These are phyloP conservation scores for Xylariales sp. DNA, from an alignment of 2,329 filamentous ascomycete genomes.

Conservation along the genomic window DNA sequence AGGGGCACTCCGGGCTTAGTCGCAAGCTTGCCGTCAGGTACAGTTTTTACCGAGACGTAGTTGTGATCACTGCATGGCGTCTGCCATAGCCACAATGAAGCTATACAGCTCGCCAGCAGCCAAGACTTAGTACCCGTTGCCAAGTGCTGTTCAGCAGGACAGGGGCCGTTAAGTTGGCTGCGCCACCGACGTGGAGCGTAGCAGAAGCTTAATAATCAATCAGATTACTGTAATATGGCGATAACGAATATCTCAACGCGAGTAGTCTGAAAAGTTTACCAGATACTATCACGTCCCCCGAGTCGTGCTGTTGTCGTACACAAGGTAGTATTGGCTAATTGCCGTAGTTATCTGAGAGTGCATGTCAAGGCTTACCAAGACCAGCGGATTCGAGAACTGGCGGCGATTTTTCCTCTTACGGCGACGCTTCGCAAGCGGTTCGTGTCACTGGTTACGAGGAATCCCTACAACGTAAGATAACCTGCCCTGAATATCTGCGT, in stretches of 20 bases:
- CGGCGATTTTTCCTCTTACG: not conserved
- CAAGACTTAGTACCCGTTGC: not conserved
- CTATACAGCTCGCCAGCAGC: not conserved
- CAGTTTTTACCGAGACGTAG: not conserved
- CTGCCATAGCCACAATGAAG: not conserved
- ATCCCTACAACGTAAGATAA: not conserved
- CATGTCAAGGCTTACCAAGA: constrained; percentile 1
- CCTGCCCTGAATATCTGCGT: not conserved
- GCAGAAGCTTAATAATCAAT: not conserved
- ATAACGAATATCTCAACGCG: not conserved
- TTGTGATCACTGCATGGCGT: not conserved
- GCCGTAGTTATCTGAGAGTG: not conserved
- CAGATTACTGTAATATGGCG: not conserved
- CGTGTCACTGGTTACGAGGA: not conserved
- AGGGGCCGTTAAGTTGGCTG: not conserved
- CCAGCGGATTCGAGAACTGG: not conserved
- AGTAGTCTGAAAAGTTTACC: not conserved
- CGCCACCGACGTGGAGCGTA: not conserved
- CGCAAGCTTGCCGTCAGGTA: not conserved
- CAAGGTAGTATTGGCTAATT: not conserved
- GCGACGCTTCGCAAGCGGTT: not conserved
- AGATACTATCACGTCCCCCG: not conserved
- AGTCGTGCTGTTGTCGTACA: not conserved
- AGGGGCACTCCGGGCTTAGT: not conserved
- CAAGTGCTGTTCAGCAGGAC: constrained; percentile 4